These are phyloP conservation scores for Ashbya aceris DNA, from an alignment of 1,139 yeast species.

Conservation along the genomic window DNA sequence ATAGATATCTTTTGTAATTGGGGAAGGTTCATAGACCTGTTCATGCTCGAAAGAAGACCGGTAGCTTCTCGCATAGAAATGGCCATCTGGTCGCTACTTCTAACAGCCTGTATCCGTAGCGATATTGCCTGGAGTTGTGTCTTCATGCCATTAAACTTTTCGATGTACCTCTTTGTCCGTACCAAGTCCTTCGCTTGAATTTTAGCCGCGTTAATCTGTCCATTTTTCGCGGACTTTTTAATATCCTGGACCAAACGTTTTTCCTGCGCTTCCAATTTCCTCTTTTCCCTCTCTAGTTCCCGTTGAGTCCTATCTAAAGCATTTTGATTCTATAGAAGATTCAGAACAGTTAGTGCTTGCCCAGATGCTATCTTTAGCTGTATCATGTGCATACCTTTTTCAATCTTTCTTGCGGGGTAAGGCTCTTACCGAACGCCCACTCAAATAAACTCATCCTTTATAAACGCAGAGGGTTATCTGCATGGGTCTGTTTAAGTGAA, in stretches of 20 bases:
- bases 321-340: conserved; percentile 56
- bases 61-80: conserved; percentile 96
- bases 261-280: conserved; percentile 82
- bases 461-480: too few relatives aligned
- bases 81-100: conserved; percentile 94
- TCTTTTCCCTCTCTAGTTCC: conserved; percentile 79
- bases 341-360: not conserved
- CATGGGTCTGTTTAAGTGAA: too few relatives aligned
- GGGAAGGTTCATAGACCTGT: conserved; percentile 81
- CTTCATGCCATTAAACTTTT: conserved; percentile 87
- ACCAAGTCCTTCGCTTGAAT: conserved; percentile 93
- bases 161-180: conserved; percentile 71
- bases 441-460: conserved; percentile 55
- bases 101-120: conserved; percentile 78
- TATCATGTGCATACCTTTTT: conserved; percentile 44
- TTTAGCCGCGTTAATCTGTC: conserved; percentile 82
- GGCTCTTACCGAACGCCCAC: conserved; percentile 91
- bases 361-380: not conserved
- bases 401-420: conserved; percentile 90
- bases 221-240: conserved; percentile 81
- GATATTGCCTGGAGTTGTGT: conserved; percentile 94
- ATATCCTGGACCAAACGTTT: conserved; percentile 78
- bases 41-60: conserved; percentile 73
- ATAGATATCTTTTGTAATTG: conserved; percentile 82
- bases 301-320: conserved; percentile 91